phyloP scores from a whole-genome alignment of 2,329 filamentous ascomycete genomes.

The Alternaria rosae region DNA sequence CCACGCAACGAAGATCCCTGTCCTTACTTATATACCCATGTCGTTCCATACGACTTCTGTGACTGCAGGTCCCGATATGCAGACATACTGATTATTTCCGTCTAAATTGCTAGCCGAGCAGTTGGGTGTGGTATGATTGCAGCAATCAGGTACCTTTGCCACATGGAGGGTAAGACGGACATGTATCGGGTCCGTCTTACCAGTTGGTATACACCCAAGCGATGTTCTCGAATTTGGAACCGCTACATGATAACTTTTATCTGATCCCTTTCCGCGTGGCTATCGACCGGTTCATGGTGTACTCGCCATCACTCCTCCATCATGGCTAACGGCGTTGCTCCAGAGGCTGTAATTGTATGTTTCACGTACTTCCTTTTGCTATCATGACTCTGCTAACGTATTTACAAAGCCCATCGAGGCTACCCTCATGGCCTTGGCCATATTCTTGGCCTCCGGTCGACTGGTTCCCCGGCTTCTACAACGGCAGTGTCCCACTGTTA shows the following conservation, averaged over 20 bases:
- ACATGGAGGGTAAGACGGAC: not conserved
- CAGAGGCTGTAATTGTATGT: slow-evolving; percentile 22
- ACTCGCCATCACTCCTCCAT: not conserved
- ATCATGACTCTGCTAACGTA: slow-evolving; percentile 1
- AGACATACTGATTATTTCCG: slow-evolving; percentile 3
- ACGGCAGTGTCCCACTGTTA: slow-evolving; percentile 20
- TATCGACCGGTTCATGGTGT: not conserved
- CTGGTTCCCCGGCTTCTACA: slow-evolving; percentile 25
- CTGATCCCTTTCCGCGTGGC: not conserved
- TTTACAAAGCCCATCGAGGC: slow-evolving; percentile 21
- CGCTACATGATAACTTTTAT: not conserved
- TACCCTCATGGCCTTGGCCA: slow-evolving; percentile 14
- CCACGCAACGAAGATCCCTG: slow-evolving; percentile 4
- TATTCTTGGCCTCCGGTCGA: slow-evolving; percentile 25
- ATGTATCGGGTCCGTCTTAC: not conserved
- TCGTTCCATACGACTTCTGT: not conserved
- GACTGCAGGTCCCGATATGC: slow-evolving; percentile 1
- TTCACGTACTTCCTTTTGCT: not conserved
- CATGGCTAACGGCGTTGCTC: slow-evolving; percentile 16
- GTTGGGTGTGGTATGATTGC: slow-evolving; percentile 1
- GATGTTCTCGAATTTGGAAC: not conserved
- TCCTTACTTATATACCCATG: not conserved
- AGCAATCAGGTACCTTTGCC: slow-evolving; percentile 3
- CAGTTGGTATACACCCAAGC: not conserved
- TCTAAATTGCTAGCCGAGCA: not conserved